phyloP scores from a whole-genome alignment of 73 alveolate genomes.

The Loxodes magnus region DNA sequence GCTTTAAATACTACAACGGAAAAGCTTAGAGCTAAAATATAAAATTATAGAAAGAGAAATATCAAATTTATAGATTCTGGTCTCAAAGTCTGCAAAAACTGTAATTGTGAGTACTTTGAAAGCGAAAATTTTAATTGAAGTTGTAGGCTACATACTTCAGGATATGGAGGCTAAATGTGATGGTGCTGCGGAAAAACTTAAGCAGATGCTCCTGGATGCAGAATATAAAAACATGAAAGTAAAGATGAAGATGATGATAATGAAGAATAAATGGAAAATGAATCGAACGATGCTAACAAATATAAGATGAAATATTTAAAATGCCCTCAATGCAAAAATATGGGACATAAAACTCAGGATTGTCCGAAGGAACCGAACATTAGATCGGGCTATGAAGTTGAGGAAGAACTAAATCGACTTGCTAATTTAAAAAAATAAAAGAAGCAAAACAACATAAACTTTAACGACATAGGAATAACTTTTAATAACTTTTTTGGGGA shows the following conservation, averaged over 20 bases:
- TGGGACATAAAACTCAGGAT: slow-evolving; percentile 36
- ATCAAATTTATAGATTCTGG: no score
- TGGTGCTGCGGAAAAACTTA: slow-evolving; percentile 64
- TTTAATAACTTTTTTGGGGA: no score
- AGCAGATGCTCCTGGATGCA: slow-evolving; percentile 50
- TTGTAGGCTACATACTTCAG: no score
- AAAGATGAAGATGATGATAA: slow-evolving; percentile 55
- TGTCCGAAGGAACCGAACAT: slow-evolving; percentile 59
- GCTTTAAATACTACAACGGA: no score
- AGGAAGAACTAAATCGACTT: slow-evolving; percentile 33
- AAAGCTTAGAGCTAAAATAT: no score
- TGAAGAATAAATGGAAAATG: slow-evolving; percentile 20
- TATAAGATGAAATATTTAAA: slow-evolving; percentile 16
- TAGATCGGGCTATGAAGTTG: slow-evolving; percentile 17
- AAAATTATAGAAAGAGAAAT: no score
- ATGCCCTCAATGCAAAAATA: slow-evolving; percentile 37
- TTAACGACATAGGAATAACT: no score
- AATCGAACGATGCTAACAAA: slow-evolving; percentile 11
- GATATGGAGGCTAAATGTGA: slow-evolving; percentile 54
- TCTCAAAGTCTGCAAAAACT: no score
- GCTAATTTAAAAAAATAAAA: slow-evolving; percentile 7
- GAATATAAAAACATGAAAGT: slow-evolving; percentile 41
- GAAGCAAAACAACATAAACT: background rate
- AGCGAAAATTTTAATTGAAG: no score
- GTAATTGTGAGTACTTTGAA: no score